These are phyloP conservation scores for Colletotrichum euphorbiae DNA, from an alignment of 2,329 filamentous ascomycete species.

Conservation along the genomic window DNA sequence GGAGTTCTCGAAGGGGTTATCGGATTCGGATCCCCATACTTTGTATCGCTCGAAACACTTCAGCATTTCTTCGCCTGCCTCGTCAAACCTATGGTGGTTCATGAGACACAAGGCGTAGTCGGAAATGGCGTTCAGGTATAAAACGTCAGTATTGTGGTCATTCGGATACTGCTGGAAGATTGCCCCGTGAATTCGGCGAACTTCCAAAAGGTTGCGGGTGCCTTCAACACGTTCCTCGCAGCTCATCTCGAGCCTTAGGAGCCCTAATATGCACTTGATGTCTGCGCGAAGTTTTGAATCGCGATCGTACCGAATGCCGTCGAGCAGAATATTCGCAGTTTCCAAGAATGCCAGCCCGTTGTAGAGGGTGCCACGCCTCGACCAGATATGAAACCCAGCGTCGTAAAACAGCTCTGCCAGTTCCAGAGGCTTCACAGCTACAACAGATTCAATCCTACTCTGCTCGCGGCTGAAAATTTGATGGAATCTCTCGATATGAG, in stretches of 20 bases:
- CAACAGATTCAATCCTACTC: background rate
- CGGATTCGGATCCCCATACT: background rate
- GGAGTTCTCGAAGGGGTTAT: background rate
- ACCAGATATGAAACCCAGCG: background rate
- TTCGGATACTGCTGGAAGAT: background rate
- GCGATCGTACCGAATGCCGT: background rate
- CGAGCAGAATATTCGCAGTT: background rate
- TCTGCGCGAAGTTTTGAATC: constrained; percentile 1
- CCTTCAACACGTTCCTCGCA: background rate
- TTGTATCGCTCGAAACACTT: background rate
- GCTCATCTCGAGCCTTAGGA: background rate
- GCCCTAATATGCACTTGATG: background rate
- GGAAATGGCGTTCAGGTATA: background rate
- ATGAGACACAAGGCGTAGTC: background rate
- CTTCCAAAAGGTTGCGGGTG: background rate
- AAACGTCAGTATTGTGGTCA: background rate
- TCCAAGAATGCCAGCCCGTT: background rate
- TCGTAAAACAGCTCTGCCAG: constrained; percentile 2
- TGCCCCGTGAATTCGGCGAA: background rate
- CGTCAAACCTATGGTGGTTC: background rate
- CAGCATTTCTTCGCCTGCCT: background rate
- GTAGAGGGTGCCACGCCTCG: background rate
- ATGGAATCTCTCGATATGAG: background rate
- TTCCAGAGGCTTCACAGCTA: background rate
- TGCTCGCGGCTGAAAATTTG: background rate